A percentile compares a stretch with the other conserved stretches of the same genome.
Conservation (phyloP, 2,329 filamentous ascomycete genomes). For the Tolypocladium ophioglossoides region DNA sequence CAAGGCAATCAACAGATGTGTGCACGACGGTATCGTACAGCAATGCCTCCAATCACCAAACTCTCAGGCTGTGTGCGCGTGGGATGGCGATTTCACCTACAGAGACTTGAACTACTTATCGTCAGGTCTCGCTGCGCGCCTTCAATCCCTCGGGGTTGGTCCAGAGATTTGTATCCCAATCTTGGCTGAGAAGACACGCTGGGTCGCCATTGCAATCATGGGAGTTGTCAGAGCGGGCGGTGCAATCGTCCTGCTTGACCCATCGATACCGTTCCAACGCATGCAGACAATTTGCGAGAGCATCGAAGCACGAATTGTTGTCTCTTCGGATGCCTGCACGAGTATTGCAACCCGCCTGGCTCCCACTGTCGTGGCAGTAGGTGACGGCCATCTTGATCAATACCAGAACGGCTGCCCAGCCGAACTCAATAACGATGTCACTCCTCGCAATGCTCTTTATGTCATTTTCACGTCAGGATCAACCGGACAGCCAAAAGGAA, state of each 20-base stretch:
- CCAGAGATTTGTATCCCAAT: slow-evolving; percentile 14
- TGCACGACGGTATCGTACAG: slow-evolving; percentile 30
- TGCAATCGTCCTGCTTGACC: slow-evolving; percentile 21
- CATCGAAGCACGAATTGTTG: neutral
- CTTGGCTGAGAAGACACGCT: slow-evolving; percentile 25
- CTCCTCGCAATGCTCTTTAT: neutral
- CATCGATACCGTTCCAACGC: slow-evolving; percentile 8
- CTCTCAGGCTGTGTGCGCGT: slow-evolving; percentile 29
- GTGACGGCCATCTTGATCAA: too few relatives aligned
- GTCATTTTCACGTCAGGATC: slow-evolving; percentile 2
- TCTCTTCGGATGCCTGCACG: neutral
- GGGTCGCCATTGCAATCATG: slow-evolving; percentile 20
- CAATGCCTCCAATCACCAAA: slow-evolving; percentile 19
- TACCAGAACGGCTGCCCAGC: neutral
- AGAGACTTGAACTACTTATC: slow-evolving; percentile 17
- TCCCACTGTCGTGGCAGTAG: neutral
- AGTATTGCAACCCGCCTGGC: neutral
- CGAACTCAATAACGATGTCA: neutral
- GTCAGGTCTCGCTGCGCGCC: slow-evolving; percentile 4
- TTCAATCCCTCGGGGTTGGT: neutral
- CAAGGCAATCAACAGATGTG: slow-evolving; percentile 12
- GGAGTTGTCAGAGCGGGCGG: slow-evolving; percentile 22
- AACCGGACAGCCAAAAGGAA: slow-evolving; percentile 1
- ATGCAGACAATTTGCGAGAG: neutral
- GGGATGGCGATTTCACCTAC: slow-evolving; percentile 34